These are phyloP conservation scores for Albugo candida DNA, from an alignment of 352 stramenopile genomes.

Conservation along the genomic window DNA sequence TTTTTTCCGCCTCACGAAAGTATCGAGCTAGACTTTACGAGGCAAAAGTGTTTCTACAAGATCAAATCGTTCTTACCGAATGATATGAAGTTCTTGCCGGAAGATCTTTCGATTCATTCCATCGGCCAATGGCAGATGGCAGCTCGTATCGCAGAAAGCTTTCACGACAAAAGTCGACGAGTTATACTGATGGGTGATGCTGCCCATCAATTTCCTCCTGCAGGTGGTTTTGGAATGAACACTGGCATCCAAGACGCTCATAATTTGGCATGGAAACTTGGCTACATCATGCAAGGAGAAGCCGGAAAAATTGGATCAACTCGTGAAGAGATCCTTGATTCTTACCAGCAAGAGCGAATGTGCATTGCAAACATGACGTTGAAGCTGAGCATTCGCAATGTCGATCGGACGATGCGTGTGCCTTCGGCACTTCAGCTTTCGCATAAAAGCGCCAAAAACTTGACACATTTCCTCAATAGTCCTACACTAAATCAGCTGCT, in stretches of 20 bases:
- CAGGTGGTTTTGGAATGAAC: conserved; percentile 87
- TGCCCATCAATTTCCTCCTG: conserved; percentile 83
- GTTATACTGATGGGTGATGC: conserved; percentile 84
- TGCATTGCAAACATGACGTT: conserved; percentile 54
- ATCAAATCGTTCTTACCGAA: conserved; percentile 16
- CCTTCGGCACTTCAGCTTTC: conserved; percentile 62
- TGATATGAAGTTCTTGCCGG: conserved; percentile 10
- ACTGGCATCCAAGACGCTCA: conserved; percentile 83
- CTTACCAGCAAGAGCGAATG: conserved; percentile 68
- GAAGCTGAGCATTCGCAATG: conserved; percentile 67
- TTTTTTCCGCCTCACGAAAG: conserved; percentile 80
- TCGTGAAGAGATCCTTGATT: conserved; percentile 24
- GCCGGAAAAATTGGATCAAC: conserved; percentile 3
- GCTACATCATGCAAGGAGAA: conserved; percentile 19
- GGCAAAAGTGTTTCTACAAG: conserved; percentile 29
- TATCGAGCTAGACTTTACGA: conserved; percentile 37
- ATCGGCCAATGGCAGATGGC: conserved; percentile 86
- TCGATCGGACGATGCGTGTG: conserved; percentile 73
- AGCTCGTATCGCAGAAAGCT: conserved; percentile 77
- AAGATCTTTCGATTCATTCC: conserved; percentile 60
- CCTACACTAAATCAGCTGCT: conserved; percentile 29
- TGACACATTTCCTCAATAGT: conserved; percentile 38
- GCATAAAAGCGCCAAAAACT: conserved; percentile 45
- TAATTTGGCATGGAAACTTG: conserved; percentile 82
- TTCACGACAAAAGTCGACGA: conserved; percentile 25